phyloP scores from a whole-genome alignment of 2,329 filamentous ascomycete species.

The Phoma herbarum region DNA sequence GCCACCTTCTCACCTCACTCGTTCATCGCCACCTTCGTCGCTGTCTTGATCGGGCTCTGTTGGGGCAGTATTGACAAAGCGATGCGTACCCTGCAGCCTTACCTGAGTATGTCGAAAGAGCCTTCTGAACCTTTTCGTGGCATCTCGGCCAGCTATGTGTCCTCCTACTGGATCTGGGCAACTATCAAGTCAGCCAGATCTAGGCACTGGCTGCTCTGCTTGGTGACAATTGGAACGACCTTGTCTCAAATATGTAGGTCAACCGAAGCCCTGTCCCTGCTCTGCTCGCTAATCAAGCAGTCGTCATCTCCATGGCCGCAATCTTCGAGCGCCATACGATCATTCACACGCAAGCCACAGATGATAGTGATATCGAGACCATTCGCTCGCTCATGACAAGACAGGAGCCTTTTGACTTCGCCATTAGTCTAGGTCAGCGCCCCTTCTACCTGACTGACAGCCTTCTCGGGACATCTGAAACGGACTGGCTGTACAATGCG shows the following conservation, averaged over 20 bases:
- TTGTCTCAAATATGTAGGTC: background rate
- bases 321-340: constrained; percentile 13
- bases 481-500: background rate
- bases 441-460: background rate
- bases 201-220: background rate
- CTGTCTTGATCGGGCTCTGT: background rate
- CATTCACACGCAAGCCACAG: constrained; percentile 6
- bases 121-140: background rate
- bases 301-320: constrained; percentile 18
- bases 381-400: background rate
- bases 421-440: background rate
- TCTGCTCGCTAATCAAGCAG: constrained; percentile 3
- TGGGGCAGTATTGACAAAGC: background rate
- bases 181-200: background rate
- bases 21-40: background rate
- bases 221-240: background rate
- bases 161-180: background rate
- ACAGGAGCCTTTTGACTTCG: constrained; percentile 9
- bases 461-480: background rate
- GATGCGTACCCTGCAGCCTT: background rate
- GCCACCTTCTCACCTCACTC: background rate
- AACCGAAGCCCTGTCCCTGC: background rate
- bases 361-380: background rate
- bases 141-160: background rate
- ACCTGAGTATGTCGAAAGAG: background rate